A percentile compares a stretch with the other conserved stretches of the same genome.
phyloP scores from a whole-genome alignment of 2,329 filamentous ascomycete genomes.

The Pestalotiopsis sp. region DNA sequence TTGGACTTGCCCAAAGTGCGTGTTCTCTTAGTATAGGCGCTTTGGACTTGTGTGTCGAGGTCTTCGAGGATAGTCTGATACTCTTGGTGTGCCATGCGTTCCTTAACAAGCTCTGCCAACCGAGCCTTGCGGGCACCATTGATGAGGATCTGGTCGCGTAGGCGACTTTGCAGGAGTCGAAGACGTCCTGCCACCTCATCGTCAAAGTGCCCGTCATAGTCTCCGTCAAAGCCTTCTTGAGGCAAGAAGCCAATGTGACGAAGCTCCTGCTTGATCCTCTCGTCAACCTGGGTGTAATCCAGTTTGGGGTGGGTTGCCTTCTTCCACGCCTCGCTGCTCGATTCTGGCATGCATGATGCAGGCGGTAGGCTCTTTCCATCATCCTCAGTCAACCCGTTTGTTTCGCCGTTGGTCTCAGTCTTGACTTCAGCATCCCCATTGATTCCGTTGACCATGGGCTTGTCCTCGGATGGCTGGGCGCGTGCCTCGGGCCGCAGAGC shows the following conservation, averaged over 20 bases:
- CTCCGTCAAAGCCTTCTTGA: slow-evolving; percentile 61
- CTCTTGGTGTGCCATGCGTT: slow-evolving; percentile 94
- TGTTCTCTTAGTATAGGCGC: slow-evolving; percentile 93
- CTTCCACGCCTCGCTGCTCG: slow-evolving; percentile 75
- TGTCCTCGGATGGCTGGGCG: slow-evolving; percentile 55
- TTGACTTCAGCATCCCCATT: slow-evolving; percentile 45
- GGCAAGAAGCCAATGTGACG: slow-evolving; percentile 87
- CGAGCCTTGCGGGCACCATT: slow-evolving; percentile 91
- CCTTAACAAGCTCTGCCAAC: slow-evolving; percentile 82
- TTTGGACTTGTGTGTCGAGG: slow-evolving; percentile 90
- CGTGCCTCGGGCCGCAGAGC: slow-evolving; percentile 77
- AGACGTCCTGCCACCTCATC: slow-evolving; percentile 92
- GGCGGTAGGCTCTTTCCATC: slow-evolving; percentile 56
- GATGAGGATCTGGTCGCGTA: slow-evolving; percentile 79
- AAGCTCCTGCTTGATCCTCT: slow-evolving; percentile 87
- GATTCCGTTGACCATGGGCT: slow-evolving; percentile 51
- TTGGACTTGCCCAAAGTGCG: slow-evolving; percentile 92
- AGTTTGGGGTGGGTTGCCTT: slow-evolving; percentile 73
- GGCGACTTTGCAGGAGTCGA: slow-evolving; percentile 77
- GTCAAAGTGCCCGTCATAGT: slow-evolving; percentile 88
- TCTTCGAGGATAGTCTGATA: slow-evolving; percentile 97
- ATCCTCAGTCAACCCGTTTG: slow-evolving; percentile 34
- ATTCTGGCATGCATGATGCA: slow-evolving; percentile 79
- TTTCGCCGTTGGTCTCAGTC: slow-evolving; percentile 54
- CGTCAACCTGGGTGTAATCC: slow-evolving; percentile 84